These are phyloP conservation scores for Xylaria flabelliformis DNA, from an alignment of 495 filamentous ascomycete genomes.

Conservation along the genomic window DNA sequence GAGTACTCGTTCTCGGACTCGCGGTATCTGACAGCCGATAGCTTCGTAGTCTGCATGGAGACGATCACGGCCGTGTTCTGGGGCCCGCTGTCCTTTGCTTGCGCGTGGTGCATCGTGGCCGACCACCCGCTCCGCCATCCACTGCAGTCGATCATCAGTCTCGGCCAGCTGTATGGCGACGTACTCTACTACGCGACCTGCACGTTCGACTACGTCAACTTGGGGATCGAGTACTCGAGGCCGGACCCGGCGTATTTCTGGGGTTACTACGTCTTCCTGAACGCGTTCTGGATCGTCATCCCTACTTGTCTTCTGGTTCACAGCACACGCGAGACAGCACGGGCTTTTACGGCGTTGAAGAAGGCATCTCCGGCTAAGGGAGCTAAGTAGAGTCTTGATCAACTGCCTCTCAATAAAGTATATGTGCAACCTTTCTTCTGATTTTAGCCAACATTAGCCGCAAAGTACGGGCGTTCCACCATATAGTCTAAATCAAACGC, in stretches of 20 bases:
- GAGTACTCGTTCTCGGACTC: slow-evolving; percentile 66
- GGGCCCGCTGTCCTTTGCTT: slow-evolving; percentile 61
- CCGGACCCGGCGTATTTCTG: slow-evolving; percentile 63
- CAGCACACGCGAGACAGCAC: slow-evolving; percentile 15
- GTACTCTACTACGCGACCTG: slow-evolving; percentile 63
- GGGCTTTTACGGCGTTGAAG: slow-evolving; percentile 24
- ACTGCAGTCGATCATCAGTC: slow-evolving; percentile 58
- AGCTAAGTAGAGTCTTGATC: not conserved
- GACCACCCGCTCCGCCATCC: slow-evolving; percentile 58
- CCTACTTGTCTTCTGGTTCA: slow-evolving; percentile 37
- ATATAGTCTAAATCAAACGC: not conserved
- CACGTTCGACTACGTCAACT: slow-evolving; percentile 54
- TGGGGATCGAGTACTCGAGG: slow-evolving; percentile 51
- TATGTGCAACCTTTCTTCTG: not conserved
- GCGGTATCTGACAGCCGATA: slow-evolving; percentile 60
- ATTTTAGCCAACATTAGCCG: not conserved
- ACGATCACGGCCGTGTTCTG: slow-evolving; percentile 59
- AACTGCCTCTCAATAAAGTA: not conserved
- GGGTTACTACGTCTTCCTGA: slow-evolving; percentile 63
- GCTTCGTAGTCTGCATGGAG: slow-evolving; percentile 63
- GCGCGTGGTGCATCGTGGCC: slow-evolving; percentile 52
- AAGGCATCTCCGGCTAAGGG: not conserved
- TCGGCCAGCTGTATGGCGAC: slow-evolving; percentile 65
- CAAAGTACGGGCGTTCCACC: not conserved
- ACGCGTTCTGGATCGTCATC: slow-evolving; percentile 64